phyloP scores from a whole-genome alignment of 2,329 filamentous ascomycete genomes.

The Corinectria fuckeliana region DNA sequence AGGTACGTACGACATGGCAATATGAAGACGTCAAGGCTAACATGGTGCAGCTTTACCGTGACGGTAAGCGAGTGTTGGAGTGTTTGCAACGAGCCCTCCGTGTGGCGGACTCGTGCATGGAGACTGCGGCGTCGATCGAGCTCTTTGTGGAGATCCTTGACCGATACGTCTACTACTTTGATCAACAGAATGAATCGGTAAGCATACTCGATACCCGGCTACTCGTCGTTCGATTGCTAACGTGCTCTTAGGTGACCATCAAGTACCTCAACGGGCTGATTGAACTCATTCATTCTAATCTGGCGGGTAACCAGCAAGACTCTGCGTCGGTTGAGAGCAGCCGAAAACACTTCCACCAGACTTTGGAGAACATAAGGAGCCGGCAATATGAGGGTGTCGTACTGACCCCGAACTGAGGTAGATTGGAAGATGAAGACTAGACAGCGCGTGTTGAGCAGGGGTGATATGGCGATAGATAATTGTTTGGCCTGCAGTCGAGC shows the following conservation, averaged over 20 bases:
- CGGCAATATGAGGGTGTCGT: constrained; percentile 94
- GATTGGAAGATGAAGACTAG: background rate
- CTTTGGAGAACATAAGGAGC: constrained; percentile 89
- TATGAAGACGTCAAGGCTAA: constrained; percentile 23
- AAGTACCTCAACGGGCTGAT: constrained; percentile 98
- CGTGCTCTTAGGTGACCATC: constrained; percentile 71
- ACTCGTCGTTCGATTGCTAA: constrained; percentile 21
- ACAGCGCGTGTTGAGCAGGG: constrained; percentile 18
- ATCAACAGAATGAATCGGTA: constrained; percentile 96
- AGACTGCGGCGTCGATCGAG: constrained; percentile 95
- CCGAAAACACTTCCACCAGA: constrained; percentile 92
- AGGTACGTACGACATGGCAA: constrained; percentile 60
- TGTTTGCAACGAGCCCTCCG: constrained; percentile 94
- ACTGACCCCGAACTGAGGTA: constrained; percentile 60
- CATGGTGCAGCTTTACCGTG: constrained; percentile 80
- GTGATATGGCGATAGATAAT: constrained; percentile 38
- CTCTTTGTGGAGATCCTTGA: constrained; percentile 98
- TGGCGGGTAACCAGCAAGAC: constrained; percentile 83
- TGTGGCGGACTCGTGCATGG: constrained; percentile 98
- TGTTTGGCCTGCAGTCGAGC: constrained; percentile 23
- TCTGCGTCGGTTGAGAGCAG: constrained; percentile 85
- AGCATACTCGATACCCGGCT: constrained; percentile 32
- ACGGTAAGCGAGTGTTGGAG: constrained; percentile 95
- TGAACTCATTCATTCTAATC: constrained; percentile 96
- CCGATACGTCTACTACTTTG: constrained; percentile 98